Percentiles rank a stretch among this genome's conserved stretches.
Conservation (phyloP, 148 eudicot genomes). For the Rhododendron simsii region DNA sequence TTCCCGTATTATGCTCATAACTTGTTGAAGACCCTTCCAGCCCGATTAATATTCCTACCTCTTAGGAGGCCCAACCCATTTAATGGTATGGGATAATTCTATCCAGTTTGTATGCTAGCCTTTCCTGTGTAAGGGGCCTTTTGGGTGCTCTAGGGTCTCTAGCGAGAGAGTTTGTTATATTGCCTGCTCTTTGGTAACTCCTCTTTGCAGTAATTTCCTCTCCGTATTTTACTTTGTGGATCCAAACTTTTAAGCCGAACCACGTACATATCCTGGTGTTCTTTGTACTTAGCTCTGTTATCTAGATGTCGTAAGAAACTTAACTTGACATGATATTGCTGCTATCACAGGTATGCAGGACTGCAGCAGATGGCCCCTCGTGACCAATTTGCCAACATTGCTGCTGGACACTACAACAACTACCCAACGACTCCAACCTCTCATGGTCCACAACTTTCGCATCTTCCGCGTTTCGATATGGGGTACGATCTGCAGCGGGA, state of each 20-base stretch:
- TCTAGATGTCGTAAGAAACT: background rate
- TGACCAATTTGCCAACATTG: background rate
- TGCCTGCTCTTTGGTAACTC: background rate
- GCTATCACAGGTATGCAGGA: constrained; percentile 9
- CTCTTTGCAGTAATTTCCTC: background rate
- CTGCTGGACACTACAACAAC: background rate
- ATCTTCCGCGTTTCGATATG: background rate
- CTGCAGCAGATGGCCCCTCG: constrained; percentile 4
- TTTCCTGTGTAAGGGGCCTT: background rate
- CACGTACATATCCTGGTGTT: background rate
- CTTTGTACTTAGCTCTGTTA: background rate
- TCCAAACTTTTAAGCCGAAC: background rate
- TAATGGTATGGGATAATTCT: background rate
- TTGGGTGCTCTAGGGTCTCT: background rate
- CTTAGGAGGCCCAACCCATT: background rate
- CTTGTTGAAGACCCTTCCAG: background rate
- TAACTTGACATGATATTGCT: background rate
- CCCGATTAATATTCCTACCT: background rate
- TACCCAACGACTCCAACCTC: background rate
- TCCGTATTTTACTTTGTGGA: background rate
- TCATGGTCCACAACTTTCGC: constrained; percentile 3
- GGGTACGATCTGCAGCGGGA: background rate
- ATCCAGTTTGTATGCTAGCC: background rate
- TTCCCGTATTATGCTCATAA: background rate
- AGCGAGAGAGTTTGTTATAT: background rate